Conservation (phyloP, 2,329 filamentous ascomycete genomes). For the Onygenales sp. region DNA sequence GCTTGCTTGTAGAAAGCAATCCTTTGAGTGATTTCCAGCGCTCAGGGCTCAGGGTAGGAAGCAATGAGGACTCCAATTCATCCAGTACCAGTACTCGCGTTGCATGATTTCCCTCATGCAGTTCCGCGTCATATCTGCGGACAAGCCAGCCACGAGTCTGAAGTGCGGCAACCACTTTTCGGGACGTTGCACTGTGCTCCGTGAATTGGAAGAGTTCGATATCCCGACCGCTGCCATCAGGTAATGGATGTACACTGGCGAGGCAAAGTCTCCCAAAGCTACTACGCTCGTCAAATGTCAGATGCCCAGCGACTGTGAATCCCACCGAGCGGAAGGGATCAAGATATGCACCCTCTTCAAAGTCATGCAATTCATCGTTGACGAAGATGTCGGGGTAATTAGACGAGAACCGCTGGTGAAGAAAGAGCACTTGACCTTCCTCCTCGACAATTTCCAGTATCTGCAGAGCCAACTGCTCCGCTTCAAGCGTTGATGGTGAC, state of each 20-base stretch:
- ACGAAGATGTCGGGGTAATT: background rate
- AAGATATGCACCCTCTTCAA: background rate
- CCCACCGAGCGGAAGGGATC: background rate
- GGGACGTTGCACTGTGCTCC: background rate
- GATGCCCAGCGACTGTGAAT: background rate
- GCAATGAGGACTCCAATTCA: background rate
- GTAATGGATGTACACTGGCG: background rate
- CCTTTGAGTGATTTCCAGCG: background rate
- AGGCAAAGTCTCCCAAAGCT: background rate
- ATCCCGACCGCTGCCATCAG: background rate
- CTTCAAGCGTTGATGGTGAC: background rate
- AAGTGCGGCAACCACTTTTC: background rate
- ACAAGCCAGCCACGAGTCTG: background rate
- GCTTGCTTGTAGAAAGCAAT: background rate
- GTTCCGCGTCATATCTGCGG: background rate
- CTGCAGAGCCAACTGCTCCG: background rate
- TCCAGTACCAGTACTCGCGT: background rate
- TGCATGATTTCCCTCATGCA: background rate
- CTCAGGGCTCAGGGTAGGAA: background rate
- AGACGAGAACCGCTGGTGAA: background rate
- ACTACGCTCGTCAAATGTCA: background rate
- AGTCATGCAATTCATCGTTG: background rate
- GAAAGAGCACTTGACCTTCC: slow-evolving; percentile 1
- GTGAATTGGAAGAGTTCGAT: background rate
- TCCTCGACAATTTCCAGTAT: background rate